Evolutionary conservation across 768 basidiomycete species (phyloP).

Genomic region (Gautieria morchelliformis): DNA sequence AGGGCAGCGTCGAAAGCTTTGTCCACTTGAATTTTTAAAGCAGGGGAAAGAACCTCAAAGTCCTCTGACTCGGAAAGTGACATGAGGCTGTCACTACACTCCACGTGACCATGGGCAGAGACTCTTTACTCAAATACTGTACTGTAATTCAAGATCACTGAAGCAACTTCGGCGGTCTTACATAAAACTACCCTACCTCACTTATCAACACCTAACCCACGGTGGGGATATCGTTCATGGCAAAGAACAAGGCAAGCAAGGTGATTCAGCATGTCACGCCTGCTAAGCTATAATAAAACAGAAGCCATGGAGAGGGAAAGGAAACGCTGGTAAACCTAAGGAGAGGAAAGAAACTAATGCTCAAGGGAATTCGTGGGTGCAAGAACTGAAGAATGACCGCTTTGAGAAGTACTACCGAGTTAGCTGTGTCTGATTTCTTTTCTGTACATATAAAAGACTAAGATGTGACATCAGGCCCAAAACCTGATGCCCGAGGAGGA

Average conservation of each 20-base stretch:
- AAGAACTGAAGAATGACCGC: constrained; percentile 17
- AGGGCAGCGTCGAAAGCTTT: constrained; percentile 34
- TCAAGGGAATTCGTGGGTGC: background rate
- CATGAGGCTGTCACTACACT: background rate
- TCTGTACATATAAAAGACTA: background rate
- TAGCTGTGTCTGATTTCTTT: background rate
- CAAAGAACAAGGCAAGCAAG: constrained; percentile 4
- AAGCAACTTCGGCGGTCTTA: no score
- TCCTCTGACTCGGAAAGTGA: no score
- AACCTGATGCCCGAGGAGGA: constrained; percentile 67
- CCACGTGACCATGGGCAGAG: no score
- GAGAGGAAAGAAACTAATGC: background rate
- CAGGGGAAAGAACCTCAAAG: constrained; percentile 29
- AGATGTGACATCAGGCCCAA: constrained; percentile 36
- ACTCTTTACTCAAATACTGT: no score
- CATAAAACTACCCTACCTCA: no score
- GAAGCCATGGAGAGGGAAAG: background rate
- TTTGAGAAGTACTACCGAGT: constrained; percentile 36
- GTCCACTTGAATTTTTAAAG: constrained; percentile 40
- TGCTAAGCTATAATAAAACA: background rate
- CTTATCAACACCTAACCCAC: background rate
- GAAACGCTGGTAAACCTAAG: background rate
- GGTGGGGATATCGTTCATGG: background rate
- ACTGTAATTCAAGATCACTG: no score
- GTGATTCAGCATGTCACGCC: background rate